Base-by-base conservation (phyloP, 1,284 basidiomycete genomes). In the Cystobasidium slooffiae region DNA sequence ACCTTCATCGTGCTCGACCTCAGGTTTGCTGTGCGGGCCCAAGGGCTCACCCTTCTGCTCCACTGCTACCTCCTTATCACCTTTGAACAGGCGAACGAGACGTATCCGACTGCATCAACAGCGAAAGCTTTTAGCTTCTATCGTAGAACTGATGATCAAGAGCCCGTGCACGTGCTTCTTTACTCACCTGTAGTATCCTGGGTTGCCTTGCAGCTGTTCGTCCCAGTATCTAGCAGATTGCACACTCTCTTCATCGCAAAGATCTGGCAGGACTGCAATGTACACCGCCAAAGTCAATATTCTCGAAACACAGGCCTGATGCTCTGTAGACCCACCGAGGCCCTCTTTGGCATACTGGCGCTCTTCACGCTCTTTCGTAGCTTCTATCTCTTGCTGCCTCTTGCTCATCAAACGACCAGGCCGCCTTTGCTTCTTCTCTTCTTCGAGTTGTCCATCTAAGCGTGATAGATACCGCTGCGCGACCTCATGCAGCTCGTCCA, bases 381-480 rank as follows among this genome's bases (percentile, higher is more conserved):
- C 55, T 52, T 73, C 70, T n/a, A 73, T 41, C 51, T 73, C 70
- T 55, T 65, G 37, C 47, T 73, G 70, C 14, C 52, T 46, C 44
- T 73, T 73, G 63, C 70, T 73, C 63, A 65, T 73, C 7, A 63
- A 5, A n/a, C 70, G 49, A n/a, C 70, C 70, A 10, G 62, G 18
- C 12, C 70, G 62, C 24, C 70, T 49, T 44, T 66, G 70, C 22
- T 56, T 65, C 18, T 24, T 37, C 44, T 73, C 70, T 22, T 43
- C 51, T 37, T 59, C 70, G 1, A 73, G 20, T 31, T 65, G 51
- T 14, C 20, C 43, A 43, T 73, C 58, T 3, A 56, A 20, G 12
- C 70, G 31, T 46, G 62, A 12, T n/a, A 59, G 43, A 44, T 64
- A 73, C 12, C 31, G 46, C 20, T 44, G 44, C 31, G 44, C 62